Percentiles rank a stretch among this genome's conserved stretches.
Conservation (phyloP, 306 rosid genomes). For the Acacia confusa region DNA sequence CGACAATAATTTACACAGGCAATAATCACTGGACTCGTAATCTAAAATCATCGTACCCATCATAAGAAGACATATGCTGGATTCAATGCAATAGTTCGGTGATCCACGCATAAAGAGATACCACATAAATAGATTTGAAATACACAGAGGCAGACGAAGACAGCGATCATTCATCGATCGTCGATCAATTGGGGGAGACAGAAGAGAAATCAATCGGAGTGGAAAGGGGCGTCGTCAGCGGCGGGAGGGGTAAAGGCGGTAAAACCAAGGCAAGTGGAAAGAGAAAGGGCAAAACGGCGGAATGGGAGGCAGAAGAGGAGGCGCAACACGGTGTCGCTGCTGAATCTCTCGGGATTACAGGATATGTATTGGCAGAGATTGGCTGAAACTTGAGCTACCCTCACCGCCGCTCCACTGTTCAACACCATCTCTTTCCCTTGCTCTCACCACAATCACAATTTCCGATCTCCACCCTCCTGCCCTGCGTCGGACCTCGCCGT, state of each 20-base stretch:
- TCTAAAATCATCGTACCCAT: not conserved
- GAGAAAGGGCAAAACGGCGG: slow-evolving; percentile 43
- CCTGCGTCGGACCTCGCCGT: not conserved
- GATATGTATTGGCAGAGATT: slow-evolving; percentile 70
- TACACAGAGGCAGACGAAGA: not conserved
- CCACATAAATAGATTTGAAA: not conserved
- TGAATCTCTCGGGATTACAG: slow-evolving; percentile 72
- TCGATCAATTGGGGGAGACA: not conserved
- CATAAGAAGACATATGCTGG: not conserved
- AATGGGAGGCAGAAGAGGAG: slow-evolving; percentile 75
- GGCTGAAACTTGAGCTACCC: slow-evolving; percentile 68
- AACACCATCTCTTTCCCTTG: slow-evolving; percentile 54
- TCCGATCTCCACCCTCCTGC: not conserved
- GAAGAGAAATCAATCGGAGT: slow-evolving; percentile 34
- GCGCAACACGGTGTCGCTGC: slow-evolving; percentile 50
- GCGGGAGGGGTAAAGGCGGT: slow-evolving; percentile 1
- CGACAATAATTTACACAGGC: not conserved
- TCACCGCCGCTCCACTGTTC: slow-evolving; percentile 51
- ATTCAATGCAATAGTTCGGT: not conserved
- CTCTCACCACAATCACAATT: not conserved
- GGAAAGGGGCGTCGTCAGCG: slow-evolving; percentile 23
- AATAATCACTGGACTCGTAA: not conserved
- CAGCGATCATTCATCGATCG: not conserved
- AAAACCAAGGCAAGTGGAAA: slow-evolving; percentile 42
- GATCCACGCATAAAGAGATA: not conserved